Evolutionary conservation across 176 grass and related monocot species (phyloP).

Genomic region (Paspalum notatum): DNA sequence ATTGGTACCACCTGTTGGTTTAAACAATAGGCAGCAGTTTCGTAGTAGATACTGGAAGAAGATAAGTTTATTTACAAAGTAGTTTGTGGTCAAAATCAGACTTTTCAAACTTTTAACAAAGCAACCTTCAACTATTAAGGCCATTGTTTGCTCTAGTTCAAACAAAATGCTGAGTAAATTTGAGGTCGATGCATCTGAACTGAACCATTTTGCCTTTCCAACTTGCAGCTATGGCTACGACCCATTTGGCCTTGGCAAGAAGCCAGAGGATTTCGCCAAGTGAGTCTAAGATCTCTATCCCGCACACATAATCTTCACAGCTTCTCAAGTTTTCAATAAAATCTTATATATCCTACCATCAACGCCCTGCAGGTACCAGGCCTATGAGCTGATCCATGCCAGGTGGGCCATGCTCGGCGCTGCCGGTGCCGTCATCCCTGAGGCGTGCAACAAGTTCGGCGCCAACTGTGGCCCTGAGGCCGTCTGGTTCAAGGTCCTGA

Average conservation of each 20-base stretch:
- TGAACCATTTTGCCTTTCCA: slow-evolving; percentile 12
- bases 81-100: neutral
- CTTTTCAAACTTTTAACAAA: neutral
- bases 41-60: neutral
- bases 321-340: neutral
- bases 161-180: slow-evolving; percentile 4
- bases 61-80: neutral
- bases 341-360: neutral
- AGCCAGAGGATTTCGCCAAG: slow-evolving; percentile 92
- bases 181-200: neutral
- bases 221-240: slow-evolving; percentile 92
- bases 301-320: neutral
- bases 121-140: neutral
- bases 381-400: slow-evolving; percentile 93
- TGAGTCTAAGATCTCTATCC: slow-evolving; percentile 42
- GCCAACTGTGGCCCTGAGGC: slow-evolving; percentile 96
- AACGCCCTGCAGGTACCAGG: slow-evolving; percentile 70
- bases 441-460: slow-evolving; percentile 95
- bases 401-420: slow-evolving; percentile 99
- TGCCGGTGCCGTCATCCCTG: slow-evolving; percentile 89
- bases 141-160: neutral
- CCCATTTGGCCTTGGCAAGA: slow-evolving; percentile 96
- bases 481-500: slow-evolving; percentile 95
- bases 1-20: neutral
- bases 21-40: neutral